Base-by-base conservation (phyloP, 2,329 filamentous ascomycete species). In the Colletotrichum caudatum region DNA sequence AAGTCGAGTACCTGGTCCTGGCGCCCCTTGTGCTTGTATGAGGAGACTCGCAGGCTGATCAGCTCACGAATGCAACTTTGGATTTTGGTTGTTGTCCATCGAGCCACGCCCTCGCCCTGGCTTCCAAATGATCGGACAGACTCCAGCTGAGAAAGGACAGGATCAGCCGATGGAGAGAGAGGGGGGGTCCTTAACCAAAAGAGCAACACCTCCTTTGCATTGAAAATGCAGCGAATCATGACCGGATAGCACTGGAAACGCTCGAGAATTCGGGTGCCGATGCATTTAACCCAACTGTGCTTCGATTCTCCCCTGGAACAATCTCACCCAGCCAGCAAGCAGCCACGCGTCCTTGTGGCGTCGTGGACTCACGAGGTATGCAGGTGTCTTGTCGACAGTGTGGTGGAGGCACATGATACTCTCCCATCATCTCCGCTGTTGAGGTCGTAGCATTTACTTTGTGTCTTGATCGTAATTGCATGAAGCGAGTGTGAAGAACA, bases 311-410 rank as follows among this genome's bases (percentile, higher is more conserved):
- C 20, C 26, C n/a, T 29, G 48, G 41, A 35, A 35, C 35, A 29
- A 35, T 56, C 35, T 23, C 20, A 62, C 39, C 23, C 35, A n/a
- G 63, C 29, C 56, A n/a, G 61, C 53, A 18, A 26, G 23, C 41
- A 67, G 68, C 41, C 57, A 71, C 57, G 57, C 57, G 50, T 68
- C 64, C 48, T 20, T 51, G 50, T 67, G 41, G 68, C 64, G 64
- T n/a, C 18, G 53, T 51, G 18, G 37, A 33, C 61, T 8, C 29
- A 29, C 29, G 0, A 29, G 29, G 29, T 29, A 29, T 29, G 29
- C 29, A 29, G 29, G 9, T 29, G 20, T 35, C 51, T 23, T 41
- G 7, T 39, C 35, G 54, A 57, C 12, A 12, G 11, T 12, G 11
- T 16, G 16, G 20, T 5, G 41, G n/a, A 39, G 2, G 16, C 2